phyloP scores from a whole-genome alignment of 768 basidiomycete genomes.

The Sarcomyxa edulis region DNA sequence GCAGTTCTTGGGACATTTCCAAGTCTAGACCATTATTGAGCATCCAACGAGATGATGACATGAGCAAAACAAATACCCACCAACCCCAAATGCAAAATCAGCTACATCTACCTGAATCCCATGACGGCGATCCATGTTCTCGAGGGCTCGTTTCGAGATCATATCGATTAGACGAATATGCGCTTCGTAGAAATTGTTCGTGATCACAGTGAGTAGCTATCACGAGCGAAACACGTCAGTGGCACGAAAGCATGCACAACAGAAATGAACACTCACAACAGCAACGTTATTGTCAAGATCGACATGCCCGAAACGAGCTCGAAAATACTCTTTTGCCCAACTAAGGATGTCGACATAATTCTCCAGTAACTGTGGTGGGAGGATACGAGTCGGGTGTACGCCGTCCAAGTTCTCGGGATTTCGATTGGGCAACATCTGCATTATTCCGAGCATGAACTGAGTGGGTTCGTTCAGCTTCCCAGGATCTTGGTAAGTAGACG shows the following conservation, averaged over 20 bases:
- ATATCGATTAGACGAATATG: slow-evolving; percentile 11
- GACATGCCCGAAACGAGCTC: slow-evolving; percentile 7
- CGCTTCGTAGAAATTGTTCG: slow-evolving; percentile 14
- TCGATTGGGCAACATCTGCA: slow-evolving; percentile 11
- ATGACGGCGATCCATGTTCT: slow-evolving; percentile 8
- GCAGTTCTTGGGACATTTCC: slow-evolving; percentile 4
- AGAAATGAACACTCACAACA: slow-evolving; percentile 6
- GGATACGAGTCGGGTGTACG: not conserved
- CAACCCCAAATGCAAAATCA: slow-evolving; percentile 13
- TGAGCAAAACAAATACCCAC: slow-evolving; percentile 3
- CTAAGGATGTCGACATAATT: slow-evolving; percentile 9
- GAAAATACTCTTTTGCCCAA: slow-evolving; percentile 13
- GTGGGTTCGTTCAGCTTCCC: slow-evolving; percentile 11
- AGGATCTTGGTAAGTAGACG: not conserved
- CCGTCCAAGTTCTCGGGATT: not conserved
- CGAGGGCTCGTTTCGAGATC: slow-evolving; percentile 9
- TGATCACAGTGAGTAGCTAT: slow-evolving; percentile 11
- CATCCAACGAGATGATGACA: not conserved
- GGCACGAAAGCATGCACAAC: not conserved
- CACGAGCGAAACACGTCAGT: not conserved
- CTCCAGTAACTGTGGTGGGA: slow-evolving; percentile 1
- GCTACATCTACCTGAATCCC: slow-evolving; percentile 10
- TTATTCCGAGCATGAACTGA: slow-evolving; percentile 9
- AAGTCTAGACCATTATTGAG: not conserved
- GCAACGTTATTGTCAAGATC: slow-evolving; percentile 7